Base-by-base conservation (phyloP, 2,329 filamentous ascomycete genomes). In the Cytospora chrysosperma region DNA sequence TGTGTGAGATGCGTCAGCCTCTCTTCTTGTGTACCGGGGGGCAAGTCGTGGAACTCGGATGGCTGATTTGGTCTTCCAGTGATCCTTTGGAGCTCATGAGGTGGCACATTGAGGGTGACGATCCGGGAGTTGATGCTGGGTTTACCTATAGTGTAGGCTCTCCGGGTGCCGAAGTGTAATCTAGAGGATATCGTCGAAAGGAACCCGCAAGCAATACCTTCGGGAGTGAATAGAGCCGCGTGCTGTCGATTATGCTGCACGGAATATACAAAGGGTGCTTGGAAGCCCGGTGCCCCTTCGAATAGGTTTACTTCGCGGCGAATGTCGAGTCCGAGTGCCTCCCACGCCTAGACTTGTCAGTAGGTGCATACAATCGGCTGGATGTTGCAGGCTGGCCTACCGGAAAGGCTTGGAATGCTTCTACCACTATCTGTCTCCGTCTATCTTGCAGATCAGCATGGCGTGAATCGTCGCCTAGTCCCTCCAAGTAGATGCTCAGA, bases 261-360 rank as follows among this genome's bases (percentile, higher is more conserved):
- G 8, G 62, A 59, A 47, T 64, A 66, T 26, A 47, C 49, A 15
- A 53, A 66, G n/a, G 57, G 26, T 17, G 21, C 21, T 13, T 55
- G 47, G 30, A 40, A 34, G 51, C 40, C 53, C 13, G 34, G 32
- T 6, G 43, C 26, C 4, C 19, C 43, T n/a, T 64, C 27, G 17
- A 66, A 54, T 40, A 6, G 26, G 21, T 52, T 64, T 50, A 56
- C 40, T 47, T 61, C 64, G 21, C 15, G 24, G 30, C 49, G 56
- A 15, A 66, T 34, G n/a, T 61, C 61, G 5, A 66, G 27, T 3
- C 64, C 64, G 30, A 66, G 51, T 24, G 43, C 37, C 9, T 37
- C 5, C 64, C 64, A 66, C 13, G 47, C 37, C 64, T 66, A 21
- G n/a, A 24, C 4, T 30, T 12, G 50, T 66, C 27, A 61, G 54